phyloP scores from a whole-genome alignment of 2,329 filamentous ascomycete genomes.

The Xylariaceae sp. region DNA sequence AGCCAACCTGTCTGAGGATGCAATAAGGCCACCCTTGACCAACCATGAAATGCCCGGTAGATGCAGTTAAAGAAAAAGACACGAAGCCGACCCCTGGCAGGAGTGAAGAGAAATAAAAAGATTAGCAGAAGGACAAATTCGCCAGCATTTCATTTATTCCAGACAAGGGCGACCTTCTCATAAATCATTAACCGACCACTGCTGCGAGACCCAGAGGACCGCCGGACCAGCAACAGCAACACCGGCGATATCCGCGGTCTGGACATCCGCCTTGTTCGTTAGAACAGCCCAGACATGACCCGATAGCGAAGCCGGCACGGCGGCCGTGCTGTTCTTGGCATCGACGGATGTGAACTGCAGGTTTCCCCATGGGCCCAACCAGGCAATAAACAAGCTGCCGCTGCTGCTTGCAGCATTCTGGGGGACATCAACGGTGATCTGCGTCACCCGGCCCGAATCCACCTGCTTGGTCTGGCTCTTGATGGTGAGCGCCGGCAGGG shows the following conservation, averaged over 20 bases:
- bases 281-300: slow-evolving; percentile 34
- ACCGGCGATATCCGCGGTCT: slow-evolving; percentile 14
- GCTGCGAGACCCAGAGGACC: slow-evolving; percentile 30
- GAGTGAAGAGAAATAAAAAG: too few species aligned
- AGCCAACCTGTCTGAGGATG: too few species aligned
- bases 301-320: slow-evolving; percentile 30
- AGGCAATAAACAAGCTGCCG: slow-evolving; percentile 30
- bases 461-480: slow-evolving; percentile 10
- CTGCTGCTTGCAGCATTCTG: slow-evolving; percentile 5
- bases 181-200: slow-evolving; percentile 16
- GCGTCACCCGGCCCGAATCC: slow-evolving; percentile 15
- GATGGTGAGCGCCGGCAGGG: slow-evolving; percentile 25
- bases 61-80: too few species aligned
- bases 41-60: too few species aligned
- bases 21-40: too few species aligned
- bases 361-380: slow-evolving; percentile 34
- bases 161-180: not conserved
- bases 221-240: slow-evolving; percentile 32
- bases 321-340: slow-evolving; percentile 16
- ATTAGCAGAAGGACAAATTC: too few species aligned
- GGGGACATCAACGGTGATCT: slow-evolving; percentile 22
- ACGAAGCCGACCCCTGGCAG: too few species aligned
- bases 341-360: slow-evolving; percentile 28
- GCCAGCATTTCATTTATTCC: too few species aligned
- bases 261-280: slow-evolving; percentile 23